These are phyloP conservation scores for Heracleum sosnowskyi DNA, from an alignment of 129 eudicot species.

Conservation along the genomic window DNA sequence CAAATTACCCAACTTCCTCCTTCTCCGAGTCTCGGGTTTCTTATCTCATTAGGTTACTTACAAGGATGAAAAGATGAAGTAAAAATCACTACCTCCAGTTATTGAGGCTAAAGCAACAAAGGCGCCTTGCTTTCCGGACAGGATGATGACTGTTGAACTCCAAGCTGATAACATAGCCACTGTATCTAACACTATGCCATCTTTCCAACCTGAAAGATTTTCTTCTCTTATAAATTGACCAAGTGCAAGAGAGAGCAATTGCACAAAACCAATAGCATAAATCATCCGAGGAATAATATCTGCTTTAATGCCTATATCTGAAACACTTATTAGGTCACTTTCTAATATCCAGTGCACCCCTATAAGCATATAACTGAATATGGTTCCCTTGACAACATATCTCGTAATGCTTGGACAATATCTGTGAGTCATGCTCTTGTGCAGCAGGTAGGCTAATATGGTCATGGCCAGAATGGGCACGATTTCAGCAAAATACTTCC, in stretches of 20 bases:
- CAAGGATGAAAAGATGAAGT: not conserved
- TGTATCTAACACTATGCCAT: constrained; percentile 32
- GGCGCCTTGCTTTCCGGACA: constrained; percentile 93
- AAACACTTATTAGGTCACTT: constrained; percentile 36
- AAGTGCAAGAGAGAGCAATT: constrained; percentile 47
- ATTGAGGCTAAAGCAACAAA: constrained; percentile 53
- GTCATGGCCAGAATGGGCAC: constrained; percentile 47
- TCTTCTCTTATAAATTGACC: constrained; percentile 24
- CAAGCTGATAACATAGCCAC: constrained; percentile 77
- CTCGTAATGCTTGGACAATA: constrained; percentile 30
- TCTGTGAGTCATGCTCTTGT: constrained; percentile 34
- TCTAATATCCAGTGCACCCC: constrained; percentile 48
- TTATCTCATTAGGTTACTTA: not conserved
- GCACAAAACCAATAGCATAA: constrained; percentile 51
- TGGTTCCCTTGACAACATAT: constrained; percentile 46
- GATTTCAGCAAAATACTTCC: constrained; percentile 45
- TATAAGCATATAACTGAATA: constrained; percentile 58
- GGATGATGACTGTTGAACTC: constrained; percentile 64
- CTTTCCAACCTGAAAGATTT: constrained; percentile 29
- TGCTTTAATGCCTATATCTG: constrained; percentile 28
- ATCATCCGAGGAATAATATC: constrained; percentile 57
- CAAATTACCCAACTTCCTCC: not conserved
- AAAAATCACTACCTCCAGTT: constrained; percentile 51
- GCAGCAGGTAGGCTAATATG: constrained; percentile 52
- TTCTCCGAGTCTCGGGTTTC: not conserved